These are phyloP conservation scores for Ceratorhiza oryzae-sativae DNA, from an alignment of 1,284 basidiomycete genomes.

Conservation along the genomic window DNA sequence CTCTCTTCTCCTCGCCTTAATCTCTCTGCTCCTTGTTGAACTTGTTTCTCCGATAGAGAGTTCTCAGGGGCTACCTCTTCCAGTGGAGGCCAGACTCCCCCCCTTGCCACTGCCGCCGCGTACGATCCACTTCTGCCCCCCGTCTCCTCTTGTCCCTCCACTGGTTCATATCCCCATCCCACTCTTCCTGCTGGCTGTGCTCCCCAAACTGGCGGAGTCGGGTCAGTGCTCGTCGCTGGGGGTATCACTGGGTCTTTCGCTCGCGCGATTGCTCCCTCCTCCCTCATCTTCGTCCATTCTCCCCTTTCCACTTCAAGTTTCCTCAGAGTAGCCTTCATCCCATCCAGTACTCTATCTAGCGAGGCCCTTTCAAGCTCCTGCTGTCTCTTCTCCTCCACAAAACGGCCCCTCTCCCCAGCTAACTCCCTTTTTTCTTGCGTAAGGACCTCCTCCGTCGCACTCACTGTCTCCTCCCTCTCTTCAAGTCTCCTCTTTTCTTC, in stretches of 20 bases:
- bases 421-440: neutral
- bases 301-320: too few relatives aligned
- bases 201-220: neutral
- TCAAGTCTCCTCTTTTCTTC: too few relatives aligned
- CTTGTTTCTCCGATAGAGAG: neutral
- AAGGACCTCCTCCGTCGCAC: neutral
- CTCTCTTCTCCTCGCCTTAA: constrained; percentile 3
- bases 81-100: too few relatives aligned
- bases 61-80: neutral
- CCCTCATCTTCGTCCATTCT: neutral
- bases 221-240: neutral
- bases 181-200: neutral
- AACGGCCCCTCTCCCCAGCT: neutral
- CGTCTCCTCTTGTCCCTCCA: neutral
- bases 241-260: too few relatives aligned
- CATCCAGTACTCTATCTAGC: neutral
- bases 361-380: neutral
- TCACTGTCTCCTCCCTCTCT: neutral
- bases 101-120: neutral
- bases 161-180: neutral
- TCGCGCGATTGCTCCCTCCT: neutral
- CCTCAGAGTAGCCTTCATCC: too few relatives aligned
- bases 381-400: neutral
- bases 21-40: neutral
- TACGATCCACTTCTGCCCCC: neutral